Conservation (phyloP, 2,329 filamentous ascomycete species). For the Sarocladium strictum region DNA sequence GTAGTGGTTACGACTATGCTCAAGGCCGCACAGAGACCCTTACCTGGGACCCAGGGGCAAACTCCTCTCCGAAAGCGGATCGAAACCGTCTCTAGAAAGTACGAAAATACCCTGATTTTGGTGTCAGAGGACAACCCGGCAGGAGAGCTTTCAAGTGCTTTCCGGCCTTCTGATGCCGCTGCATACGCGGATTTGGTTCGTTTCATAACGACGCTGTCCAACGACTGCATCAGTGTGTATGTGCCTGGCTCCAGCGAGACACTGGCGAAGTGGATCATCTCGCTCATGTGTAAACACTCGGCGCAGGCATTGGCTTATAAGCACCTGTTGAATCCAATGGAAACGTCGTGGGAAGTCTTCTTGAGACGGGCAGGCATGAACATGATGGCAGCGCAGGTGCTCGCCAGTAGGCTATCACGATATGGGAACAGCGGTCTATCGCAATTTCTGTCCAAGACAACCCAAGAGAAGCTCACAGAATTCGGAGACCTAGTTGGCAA, state of each 20-base stretch:
- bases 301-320: conserved; percentile 20
- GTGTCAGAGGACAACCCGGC: conserved; percentile 48
- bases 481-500: conserved; percentile 23
- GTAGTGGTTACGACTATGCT: conserved; percentile 67
- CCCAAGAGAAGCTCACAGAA: conserved; percentile 17
- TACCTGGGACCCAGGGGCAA: conserved; percentile 43
- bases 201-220: conserved; percentile 38
- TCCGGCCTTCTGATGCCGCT: conserved; percentile 34
- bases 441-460: conserved; percentile 24
- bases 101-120: conserved; percentile 63
- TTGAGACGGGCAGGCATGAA: conserved; percentile 30
- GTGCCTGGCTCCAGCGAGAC: conserved; percentile 44
- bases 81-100: conserved; percentile 45
- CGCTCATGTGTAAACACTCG: conserved; percentile 42
- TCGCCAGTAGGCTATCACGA: conserved; percentile 21
- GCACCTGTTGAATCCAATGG: conserved; percentile 28
- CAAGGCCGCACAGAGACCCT: conserved; percentile 62
- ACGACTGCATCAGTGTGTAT: conserved; percentile 35
- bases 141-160: conserved; percentile 34
- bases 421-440: conserved; percentile 23
- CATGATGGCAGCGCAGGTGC: conserved; percentile 27
- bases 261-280: conserved; percentile 49
- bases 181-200: conserved; percentile 44
- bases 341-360: conserved; percentile 34
- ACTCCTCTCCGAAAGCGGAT: conserved; percentile 51